Base-by-base conservation (phyloP, 352 stramenopile genomes). In the Phytophthora litchii region DNA sequence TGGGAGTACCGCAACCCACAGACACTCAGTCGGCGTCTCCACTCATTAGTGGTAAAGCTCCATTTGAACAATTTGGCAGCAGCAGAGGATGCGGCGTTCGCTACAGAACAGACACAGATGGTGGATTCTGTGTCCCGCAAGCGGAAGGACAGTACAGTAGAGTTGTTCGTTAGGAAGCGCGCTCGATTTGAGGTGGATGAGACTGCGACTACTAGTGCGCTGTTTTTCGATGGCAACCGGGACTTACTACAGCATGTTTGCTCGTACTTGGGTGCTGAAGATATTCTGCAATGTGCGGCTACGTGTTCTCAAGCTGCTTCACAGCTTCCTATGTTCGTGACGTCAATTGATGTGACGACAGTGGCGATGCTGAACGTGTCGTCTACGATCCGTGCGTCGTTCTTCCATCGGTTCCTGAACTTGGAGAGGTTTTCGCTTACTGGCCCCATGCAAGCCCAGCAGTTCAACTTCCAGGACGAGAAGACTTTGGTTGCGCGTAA, bases 11-110 rank as follows among this genome's bases (percentile, higher is more conserved):
- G 76, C 44, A 84, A 88, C 47, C 67, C 74, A 5, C 75, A 77
- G 41, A 84, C 78, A 9, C 70, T 88, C n/a, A 80, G 73, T 54
- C 67, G 73, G 3, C 76, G 78, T 3, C 59, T 88, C 4, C 75
- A 86, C 53, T 77, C 75, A 29, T 60, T 88, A 12, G 77, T 88
- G 4, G 64, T 88, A 12, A 88, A 88, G 60, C 66, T 88, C 14
- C 78, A 88, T 23, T 44, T 86, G 45, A 83, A 82, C 64, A 78
- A 83, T 38, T 56, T 79, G n/a, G 48, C 70, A 1, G 49, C 38
- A 10, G 70, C 64, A 16, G 73, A 83, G 56, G 66, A 83, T 13
- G 67, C 53, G 14, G 70, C 60, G 4, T 82, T 74, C 25, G 60
- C 53, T 1, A 50, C 58, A 7, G 54, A 74, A 41, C 46, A 71